Conservation (phyloP, 2,329 filamentous ascomycete genomes). For the Fusarium tuaranense region DNA sequence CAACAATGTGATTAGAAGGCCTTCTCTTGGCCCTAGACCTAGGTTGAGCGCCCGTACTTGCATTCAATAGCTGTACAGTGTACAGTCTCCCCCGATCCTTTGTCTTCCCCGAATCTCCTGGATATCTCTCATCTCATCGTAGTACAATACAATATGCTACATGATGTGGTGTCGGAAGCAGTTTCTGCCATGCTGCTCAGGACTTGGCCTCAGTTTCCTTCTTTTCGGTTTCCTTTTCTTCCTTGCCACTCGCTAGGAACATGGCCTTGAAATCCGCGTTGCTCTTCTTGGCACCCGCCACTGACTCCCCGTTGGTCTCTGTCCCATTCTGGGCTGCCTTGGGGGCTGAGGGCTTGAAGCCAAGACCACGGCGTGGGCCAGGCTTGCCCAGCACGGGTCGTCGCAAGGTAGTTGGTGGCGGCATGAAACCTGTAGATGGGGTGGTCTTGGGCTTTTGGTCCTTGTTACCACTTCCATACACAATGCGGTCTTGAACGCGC, state of each 20-base stretch:
- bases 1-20: neutral
- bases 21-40: neutral
- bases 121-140: constrained; percentile 33
- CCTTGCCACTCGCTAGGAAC: constrained; percentile 50
- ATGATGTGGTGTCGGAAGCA: constrained; percentile 18
- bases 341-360: constrained; percentile 51
- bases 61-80: constrained; percentile 12
- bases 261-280: constrained; percentile 71
- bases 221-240: neutral
- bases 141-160: constrained; percentile 39
- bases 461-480: constrained; percentile 48
- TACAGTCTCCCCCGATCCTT: neutral
- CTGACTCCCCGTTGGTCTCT: constrained; percentile 43
- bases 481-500: constrained; percentile 45
- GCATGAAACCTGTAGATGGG: constrained; percentile 53
- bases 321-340: constrained; percentile 17
- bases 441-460: constrained; percentile 33
- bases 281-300: constrained; percentile 57
- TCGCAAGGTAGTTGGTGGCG: constrained; percentile 56
- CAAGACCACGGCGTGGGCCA: constrained; percentile 57
- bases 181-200: constrained; percentile 9
- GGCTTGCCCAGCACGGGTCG: constrained; percentile 56
- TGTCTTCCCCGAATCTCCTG: constrained; percentile 3
- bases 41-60: neutral
- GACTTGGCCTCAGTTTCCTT: constrained; percentile 9